Base-by-base conservation (phyloP, 768 basidiomycete species). In the Pisolithus microcarpus region DNA sequence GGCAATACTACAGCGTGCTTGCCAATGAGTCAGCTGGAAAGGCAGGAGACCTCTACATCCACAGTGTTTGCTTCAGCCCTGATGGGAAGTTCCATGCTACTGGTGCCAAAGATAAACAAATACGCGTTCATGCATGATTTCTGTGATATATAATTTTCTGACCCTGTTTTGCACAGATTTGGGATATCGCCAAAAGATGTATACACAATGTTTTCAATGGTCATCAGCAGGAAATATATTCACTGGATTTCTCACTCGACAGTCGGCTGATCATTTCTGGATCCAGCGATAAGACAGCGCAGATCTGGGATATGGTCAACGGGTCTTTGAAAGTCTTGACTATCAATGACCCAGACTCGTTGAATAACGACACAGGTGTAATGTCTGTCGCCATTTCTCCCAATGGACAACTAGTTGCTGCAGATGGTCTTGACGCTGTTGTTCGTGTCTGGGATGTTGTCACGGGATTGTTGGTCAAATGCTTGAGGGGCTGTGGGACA, bases 221-320 rank as follows among this genome's bases (percentile, higher is more conserved):
- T 5, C 93, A 96, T 70, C 81, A 82, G 60, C 87, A 91, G 62
- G 92, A 95, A 62, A 92, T 96, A 61, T 95, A 95, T 69, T 91
- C 91, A 1, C 83, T 96, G 56, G 91, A 89, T 66, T 95, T 93
- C 69, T 89, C 90, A 2, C 69, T 75, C n/a, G 88, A 93, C 58
- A 91, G 93, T 7, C 76, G 82, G 5, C 76, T 87, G 57, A 85
- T 95, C 56, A 88, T 93, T 9, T 92, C 90, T 4, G 93, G 92
- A 15, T 92, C 89, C 0, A 91, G 92, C 2, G 80, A 81, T 64
- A 76, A 76, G 43, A 73, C 85, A 61, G 82, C 86, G 43, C 79
- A 85, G 53, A 79, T 87, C 46, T 87, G 85, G 86, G 85, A 87
- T 61, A 80, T 69, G 62, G 19, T 64, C 11, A 67, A 67, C 11